Percentiles rank a stretch among this genome's conserved stretches.
These are phyloP conservation scores for Ophiocytium majus DNA, from an alignment of 352 stramenopile species.

Conservation along the genomic window DNA sequence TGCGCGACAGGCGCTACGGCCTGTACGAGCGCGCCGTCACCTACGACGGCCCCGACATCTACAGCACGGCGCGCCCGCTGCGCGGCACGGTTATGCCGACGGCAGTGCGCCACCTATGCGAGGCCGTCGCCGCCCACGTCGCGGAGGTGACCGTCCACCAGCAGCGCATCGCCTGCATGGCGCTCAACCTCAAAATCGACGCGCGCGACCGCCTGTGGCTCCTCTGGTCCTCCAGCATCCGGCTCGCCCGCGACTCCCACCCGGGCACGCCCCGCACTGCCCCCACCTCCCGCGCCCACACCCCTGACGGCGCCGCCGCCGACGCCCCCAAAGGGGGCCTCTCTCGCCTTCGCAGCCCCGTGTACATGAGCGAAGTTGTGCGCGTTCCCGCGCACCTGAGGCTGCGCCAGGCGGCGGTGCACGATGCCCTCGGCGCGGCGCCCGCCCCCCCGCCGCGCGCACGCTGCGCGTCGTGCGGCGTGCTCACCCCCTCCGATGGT, in stretches of 20 bases:
- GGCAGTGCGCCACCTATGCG: conserved; percentile 82
- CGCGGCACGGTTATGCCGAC: conserved; percentile 79
- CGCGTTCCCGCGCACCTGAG: conserved; percentile 27
- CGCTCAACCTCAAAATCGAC: conserved; percentile 91
- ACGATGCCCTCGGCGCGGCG: conserved; percentile 19
- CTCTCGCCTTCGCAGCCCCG: neutral
- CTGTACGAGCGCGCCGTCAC: conserved; percentile 88
- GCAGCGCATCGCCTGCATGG: conserved; percentile 83
- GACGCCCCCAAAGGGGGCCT: neutral
- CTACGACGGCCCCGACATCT: conserved; percentile 83
- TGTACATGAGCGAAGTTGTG: conserved; percentile 37
- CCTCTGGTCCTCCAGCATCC: conserved; percentile 86
- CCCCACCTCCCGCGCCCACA: neutral
- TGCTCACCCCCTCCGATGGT: conserved; percentile 64
- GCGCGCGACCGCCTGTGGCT: conserved; percentile 86
- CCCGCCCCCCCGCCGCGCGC: conserved; percentile 48
- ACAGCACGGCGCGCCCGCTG: conserved; percentile 65
- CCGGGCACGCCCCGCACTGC: neutral
- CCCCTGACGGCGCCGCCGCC: neutral
- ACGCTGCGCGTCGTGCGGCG: conserved; percentile 77
- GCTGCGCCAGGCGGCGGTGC: conserved; percentile 28
- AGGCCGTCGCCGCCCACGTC: conserved; percentile 86
- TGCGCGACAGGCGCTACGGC: conserved; percentile 82
- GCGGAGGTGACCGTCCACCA: conserved; percentile 83
- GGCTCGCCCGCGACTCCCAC: conserved; percentile 51